A percentile compares a stretch with the other conserved stretches of the same genome.
These are phyloP conservation scores for Stentor roeselii DNA, from an alignment of 73 alveolate species.

Conservation along the genomic window DNA sequence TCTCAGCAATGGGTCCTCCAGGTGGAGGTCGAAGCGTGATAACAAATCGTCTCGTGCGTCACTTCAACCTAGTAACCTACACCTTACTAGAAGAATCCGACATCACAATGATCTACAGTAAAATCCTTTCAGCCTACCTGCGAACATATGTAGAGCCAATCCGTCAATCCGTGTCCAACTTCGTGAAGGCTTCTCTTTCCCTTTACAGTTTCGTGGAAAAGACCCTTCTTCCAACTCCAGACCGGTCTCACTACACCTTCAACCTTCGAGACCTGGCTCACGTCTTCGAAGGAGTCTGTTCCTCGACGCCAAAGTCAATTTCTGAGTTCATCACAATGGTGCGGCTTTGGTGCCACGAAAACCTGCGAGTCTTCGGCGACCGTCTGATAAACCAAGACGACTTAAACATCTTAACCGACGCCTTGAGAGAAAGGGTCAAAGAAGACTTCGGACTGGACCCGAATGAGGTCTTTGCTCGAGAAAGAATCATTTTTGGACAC, in stretches of 20 bases:
- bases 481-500: conserved; percentile 98
- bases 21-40: conserved; percentile 99
- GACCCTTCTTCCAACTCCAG: conserved; percentile 99
- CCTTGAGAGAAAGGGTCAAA: conserved; percentile 63
- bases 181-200: conserved; percentile 68
- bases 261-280: conserved; percentile 96
- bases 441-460: conserved; percentile 48
- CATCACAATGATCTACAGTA: conserved; percentile 58
- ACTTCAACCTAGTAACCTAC: conserved; percentile 83
- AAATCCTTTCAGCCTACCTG: conserved; percentile 52
- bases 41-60: conserved; percentile 97
- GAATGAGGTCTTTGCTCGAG: conserved; percentile 82
- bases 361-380: conserved; percentile 98
- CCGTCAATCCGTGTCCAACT: conserved; percentile 34
- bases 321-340: conserved; percentile 71
- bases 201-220: conserved; percentile 89
- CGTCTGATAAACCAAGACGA: conserved; percentile 96
- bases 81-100: conserved; percentile 36
- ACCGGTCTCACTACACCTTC: conserved; percentile 98
- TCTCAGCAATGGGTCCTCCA: conserved; percentile 99
- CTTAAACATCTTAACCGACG: conserved; percentile 74
- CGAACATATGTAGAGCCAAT: conserved; percentile 64
- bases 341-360: conserved; percentile 99
- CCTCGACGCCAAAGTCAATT: conserved; percentile 29
- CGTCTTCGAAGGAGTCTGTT: conserved; percentile 57